Conservation (phyloP, 1,284 basidiomycete species). For the Marasmius oreades region DNA sequence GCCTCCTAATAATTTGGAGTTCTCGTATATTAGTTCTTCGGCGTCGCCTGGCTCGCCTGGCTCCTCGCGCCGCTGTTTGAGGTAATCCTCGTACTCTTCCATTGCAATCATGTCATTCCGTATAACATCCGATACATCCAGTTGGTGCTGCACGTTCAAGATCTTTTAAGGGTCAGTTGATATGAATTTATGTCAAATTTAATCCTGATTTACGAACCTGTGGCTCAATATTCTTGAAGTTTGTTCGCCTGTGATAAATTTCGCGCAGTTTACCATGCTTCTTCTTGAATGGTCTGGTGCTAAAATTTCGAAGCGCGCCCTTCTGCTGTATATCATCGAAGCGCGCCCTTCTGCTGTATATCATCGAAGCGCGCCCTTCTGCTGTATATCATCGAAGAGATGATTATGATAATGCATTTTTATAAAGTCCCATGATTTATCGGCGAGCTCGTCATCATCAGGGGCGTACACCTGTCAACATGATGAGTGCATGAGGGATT, state of each 20-base stretch:
- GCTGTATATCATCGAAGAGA: conserved; percentile 19
- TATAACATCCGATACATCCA: conserved; percentile 15
- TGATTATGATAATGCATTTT: conserved; percentile 21
- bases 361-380: conserved; percentile 21
- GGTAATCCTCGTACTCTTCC: conserved; percentile 10
- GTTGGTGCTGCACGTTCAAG: conserved; percentile 19
- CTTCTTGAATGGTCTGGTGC: conserved; percentile 24
- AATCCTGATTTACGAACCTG: conserved; percentile 11
- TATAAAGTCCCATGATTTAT: conserved; percentile 23
- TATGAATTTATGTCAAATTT: background rate
- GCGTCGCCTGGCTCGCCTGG: background rate
- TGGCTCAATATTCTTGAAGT: conserved; percentile 11
- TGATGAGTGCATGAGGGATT: too few species aligned
- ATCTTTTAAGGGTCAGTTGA: conserved; percentile 18
- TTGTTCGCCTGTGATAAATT: conserved; percentile 12
- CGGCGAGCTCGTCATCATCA: too few species aligned
- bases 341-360: conserved; percentile 21
- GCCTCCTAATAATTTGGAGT: background rate
- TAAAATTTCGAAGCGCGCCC: conserved; percentile 18
- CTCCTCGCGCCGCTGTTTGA: too few species aligned
- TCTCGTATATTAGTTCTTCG: background rate
- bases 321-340: conserved; percentile 21
- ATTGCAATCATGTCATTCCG: conserved; percentile 16
- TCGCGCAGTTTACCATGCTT: conserved; percentile 15
- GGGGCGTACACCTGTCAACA: too few species aligned